A percentile compares a stretch with the other conserved stretches of the same genome.
phyloP scores from a whole-genome alignment of 805 yeast species.

The Pichia ethanolica region DNA sequence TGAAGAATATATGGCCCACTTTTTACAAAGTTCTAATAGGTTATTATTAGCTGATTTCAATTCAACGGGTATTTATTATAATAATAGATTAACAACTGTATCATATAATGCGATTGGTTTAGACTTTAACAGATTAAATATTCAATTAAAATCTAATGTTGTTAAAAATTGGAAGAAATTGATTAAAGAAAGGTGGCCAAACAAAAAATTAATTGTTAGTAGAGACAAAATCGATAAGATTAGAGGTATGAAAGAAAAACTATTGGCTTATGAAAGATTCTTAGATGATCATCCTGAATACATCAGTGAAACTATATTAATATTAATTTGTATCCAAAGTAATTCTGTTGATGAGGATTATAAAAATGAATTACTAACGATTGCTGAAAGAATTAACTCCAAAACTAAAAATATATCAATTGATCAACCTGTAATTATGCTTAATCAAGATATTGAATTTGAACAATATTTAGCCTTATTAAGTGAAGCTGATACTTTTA shows the following conservation, averaged over 20 bases:
- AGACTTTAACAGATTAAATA: slow-evolving; percentile 52
- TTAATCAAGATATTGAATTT: slow-evolving; percentile 84
- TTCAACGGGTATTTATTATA: slow-evolving; percentile 50
- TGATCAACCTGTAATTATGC: slow-evolving; percentile 75
- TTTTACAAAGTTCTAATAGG: slow-evolving; percentile 82
- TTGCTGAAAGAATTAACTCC: slow-evolving; percentile 82
- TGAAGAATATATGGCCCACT: slow-evolving; percentile 88
- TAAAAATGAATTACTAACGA: slow-evolving; percentile 64
- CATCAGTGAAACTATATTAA: slow-evolving; percentile 61
- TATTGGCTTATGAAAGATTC: slow-evolving; percentile 79
- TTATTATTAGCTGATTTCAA: slow-evolving; percentile 77
- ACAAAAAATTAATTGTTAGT: slow-evolving; percentile 65
- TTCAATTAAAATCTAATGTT: slow-evolving; percentile 34
- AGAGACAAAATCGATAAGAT: slow-evolving; percentile 85
- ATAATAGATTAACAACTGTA: slow-evolving; percentile 50
- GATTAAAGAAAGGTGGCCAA: slow-evolving; percentile 73
- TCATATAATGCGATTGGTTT: slow-evolving; percentile 71
- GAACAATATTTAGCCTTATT: slow-evolving; percentile 83
- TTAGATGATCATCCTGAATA: slow-evolving; percentile 64
- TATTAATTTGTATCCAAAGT: slow-evolving; percentile 72
- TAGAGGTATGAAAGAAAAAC: slow-evolving; percentile 82
- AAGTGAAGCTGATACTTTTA: slow-evolving; percentile 79
- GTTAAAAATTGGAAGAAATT: slow-evolving; percentile 60
- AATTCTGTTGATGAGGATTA: slow-evolving; percentile 48
- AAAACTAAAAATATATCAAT: slow-evolving; percentile 63